Base-by-base conservation (phyloP, 208 protist genomes). In the Herpetomonas muscarum region DNA sequence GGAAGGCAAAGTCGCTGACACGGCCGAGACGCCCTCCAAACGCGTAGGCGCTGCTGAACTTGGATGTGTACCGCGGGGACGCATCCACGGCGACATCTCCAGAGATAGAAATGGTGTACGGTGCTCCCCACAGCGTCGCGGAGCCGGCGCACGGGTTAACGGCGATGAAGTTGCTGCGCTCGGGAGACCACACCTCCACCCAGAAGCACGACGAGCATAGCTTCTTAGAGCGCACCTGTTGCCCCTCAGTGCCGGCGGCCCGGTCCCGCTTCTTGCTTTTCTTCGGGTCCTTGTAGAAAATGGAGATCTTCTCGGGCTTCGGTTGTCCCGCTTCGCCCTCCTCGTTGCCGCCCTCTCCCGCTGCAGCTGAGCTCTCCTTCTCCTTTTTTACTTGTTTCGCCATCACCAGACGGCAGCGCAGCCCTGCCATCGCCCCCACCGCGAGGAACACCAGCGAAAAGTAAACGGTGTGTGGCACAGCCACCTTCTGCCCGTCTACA, bases 131-230 rank as follows among this genome's bases (percentile, higher is more conserved):
- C 10, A 92, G 53, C 36, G 86, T 91, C 1, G 85, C 62, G 49
- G 76, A 90, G 17, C 68, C 73, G 9, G 48, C 49, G 60, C 85
- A 92, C 17, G 90, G 85, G 46, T 96, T 96, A 9, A 93, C 84
- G 1, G 90, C 82, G 24, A 96, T 67, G 54, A 83, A 96, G 29
- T 42, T 73, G 45, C 88, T 59, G n/a, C 85, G 71, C 51, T 90
- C 76, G 4, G 73, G 61, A 32, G 82, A 82, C 90, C 90, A 96
- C 53, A 96, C 90, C 55, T 96, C 86, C 17, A 83, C 71, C 90
- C 90, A 96, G 53, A 86, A 90, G 58, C 81, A 92, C 30, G 81
- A 90, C 9, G 69, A 79, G 15, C 81, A 85, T 9, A 85, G 52
- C 45, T 79, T 84, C 52, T 77, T 71, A 0, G 77, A 79, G 32